These are phyloP conservation scores for Oryza meyeriana DNA, from an alignment of 176 grass and related monocot genomes.

Conservation along the genomic window DNA sequence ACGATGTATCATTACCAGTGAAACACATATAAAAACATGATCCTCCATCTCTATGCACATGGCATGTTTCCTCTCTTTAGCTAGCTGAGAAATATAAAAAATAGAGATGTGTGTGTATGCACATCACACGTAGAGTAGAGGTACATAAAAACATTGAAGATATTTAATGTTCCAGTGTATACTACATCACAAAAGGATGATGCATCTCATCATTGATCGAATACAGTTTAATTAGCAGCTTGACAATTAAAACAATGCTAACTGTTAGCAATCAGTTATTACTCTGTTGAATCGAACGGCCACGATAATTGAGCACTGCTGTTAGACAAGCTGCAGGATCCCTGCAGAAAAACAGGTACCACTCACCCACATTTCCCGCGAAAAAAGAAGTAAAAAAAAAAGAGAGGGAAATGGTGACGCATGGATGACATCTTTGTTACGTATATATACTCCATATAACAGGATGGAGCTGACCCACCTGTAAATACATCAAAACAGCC, in stretches of 20 bases:
- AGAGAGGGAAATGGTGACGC: neutral
- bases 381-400: neutral
- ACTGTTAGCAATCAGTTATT: neutral
- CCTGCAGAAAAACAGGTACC: slow-evolving; percentile 8
- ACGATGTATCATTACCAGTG: neutral
- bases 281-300: neutral
- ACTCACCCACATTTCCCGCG: neutral
- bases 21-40: slow-evolving; percentile 24
- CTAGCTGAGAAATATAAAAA: slow-evolving; percentile 4
- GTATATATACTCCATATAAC: slow-evolving; percentile 14
- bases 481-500: slow-evolving; percentile 3
- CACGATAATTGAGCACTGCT: neutral
- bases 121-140: neutral
- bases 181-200: neutral
- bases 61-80: slow-evolving; percentile 42
- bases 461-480: neutral
- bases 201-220: neutral
- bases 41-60: slow-evolving; percentile 48
- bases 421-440: slow-evolving; percentile 11
- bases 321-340: slow-evolving; percentile 23
- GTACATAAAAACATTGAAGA: neutral
- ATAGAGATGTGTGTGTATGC: slow-evolving; percentile 1
- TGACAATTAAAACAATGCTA: neutral
- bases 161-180: neutral
- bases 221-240: neutral